Percentiles rank a stretch among this genome's conserved stretches.
Evolutionary conservation across 2,329 filamentous ascomycete genomes (phyloP).

Genomic region (Penicillium sp.): DNA sequence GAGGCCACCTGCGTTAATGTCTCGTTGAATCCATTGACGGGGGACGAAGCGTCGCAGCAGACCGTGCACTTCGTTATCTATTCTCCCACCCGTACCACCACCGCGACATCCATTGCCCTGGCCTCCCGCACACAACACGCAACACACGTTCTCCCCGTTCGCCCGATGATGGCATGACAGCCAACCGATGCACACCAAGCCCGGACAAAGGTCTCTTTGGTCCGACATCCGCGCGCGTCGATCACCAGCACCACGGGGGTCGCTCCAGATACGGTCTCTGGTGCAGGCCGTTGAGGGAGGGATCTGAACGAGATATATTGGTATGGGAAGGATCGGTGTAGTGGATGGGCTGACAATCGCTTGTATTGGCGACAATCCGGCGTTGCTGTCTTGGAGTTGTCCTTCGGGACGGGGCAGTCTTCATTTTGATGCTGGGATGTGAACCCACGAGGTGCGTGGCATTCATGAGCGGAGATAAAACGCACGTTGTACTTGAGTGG

Average conservation of each 20-base stretch:
- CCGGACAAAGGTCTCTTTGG: slow-evolving; percentile 42
- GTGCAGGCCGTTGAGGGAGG: slow-evolving; percentile 21
- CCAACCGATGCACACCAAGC: slow-evolving; percentile 47
- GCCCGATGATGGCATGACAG: slow-evolving; percentile 42
- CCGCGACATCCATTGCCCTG: slow-evolving; percentile 37
- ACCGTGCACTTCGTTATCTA: slow-evolving; percentile 9
- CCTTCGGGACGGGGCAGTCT: neutral
- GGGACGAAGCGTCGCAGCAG: neutral
- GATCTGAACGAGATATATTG: slow-evolving; percentile 30
- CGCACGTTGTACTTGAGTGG: slow-evolving; percentile 51
- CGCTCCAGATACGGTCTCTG: slow-evolving; percentile 8
- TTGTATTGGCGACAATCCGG: slow-evolving; percentile 14
- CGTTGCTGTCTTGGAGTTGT: slow-evolving; percentile 6
- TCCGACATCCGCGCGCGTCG: slow-evolving; percentile 35
- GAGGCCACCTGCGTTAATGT: no score
- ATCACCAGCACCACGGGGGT: slow-evolving; percentile 31
- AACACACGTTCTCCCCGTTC: slow-evolving; percentile 39
- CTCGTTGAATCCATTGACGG: no score
- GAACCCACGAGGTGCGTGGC: slow-evolving; percentile 45
- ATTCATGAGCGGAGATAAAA: slow-evolving; percentile 56
- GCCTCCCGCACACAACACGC: slow-evolving; percentile 46
- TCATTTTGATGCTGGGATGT: slow-evolving; percentile 12
- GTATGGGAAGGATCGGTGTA: slow-evolving; percentile 38
- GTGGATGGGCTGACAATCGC: slow-evolving; percentile 40
- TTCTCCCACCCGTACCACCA: slow-evolving; percentile 41